phyloP scores from a whole-genome alignment of 257 asterid species.

The Capsicum pubescens region DNA sequence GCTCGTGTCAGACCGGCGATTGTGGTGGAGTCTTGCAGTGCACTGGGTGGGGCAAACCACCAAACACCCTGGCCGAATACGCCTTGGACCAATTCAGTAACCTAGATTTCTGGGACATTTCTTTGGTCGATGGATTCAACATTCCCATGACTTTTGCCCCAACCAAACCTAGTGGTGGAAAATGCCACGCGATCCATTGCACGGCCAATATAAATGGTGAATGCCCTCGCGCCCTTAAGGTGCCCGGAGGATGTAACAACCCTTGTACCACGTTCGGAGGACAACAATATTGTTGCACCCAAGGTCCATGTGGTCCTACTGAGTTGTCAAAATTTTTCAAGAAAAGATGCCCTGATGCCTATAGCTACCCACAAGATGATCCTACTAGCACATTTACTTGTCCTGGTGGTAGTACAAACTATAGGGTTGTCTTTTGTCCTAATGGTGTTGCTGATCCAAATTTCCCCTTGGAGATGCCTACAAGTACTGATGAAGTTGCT shows the following conservation, averaged over 20 bases:
- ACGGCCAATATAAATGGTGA: conserved; percentile 53
- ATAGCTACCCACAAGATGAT: conserved; percentile 61
- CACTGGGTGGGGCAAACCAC: conserved; percentile 54
- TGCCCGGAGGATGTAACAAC: conserved; percentile 78
- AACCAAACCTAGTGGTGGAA: background rate
- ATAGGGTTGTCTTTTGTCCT: conserved; percentile 62
- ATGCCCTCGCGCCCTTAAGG: conserved; percentile 58
- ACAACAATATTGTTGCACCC: conserved; percentile 67
- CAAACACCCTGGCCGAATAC: conserved; percentile 65
- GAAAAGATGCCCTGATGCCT: conserved; percentile 57
- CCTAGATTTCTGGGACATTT: conserved; percentile 62
- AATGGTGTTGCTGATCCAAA: conserved; percentile 23
- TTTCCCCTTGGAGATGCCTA: conserved; percentile 25
- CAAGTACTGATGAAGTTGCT: conserved; percentile 18
- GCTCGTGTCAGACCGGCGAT: conserved; percentile 47
- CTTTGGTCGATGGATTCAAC: conserved; percentile 67
- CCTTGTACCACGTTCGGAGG: conserved; percentile 73
- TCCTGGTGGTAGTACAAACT: conserved; percentile 47
- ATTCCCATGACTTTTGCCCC: conserved; percentile 50
- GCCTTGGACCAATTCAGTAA: conserved; percentile 48
- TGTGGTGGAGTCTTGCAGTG: conserved; percentile 48
- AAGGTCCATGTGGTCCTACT: conserved; percentile 68
- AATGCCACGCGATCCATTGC: conserved; percentile 50
- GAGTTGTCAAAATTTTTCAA: conserved; percentile 58
- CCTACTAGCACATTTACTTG: conserved; percentile 59